Percentiles rank a stretch among this genome's conserved stretches.
Conservation (phyloP, 345 rosid genomes). For the Eucalyptus erythrocorys region DNA sequence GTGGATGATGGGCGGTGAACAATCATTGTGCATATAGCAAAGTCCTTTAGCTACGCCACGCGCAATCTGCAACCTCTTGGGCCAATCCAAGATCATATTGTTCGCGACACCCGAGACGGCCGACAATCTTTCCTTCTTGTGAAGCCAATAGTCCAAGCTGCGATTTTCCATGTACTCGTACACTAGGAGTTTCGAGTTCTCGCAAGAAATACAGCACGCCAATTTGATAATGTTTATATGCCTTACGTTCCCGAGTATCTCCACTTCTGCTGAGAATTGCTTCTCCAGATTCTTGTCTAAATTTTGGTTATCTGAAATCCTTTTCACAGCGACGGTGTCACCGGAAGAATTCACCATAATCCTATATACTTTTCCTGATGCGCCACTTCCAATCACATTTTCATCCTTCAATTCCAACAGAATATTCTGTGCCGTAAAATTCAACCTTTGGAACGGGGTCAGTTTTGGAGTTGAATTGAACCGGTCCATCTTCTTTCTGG, state of each 20-base stretch:
- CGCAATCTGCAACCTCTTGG: conserved; percentile 41
- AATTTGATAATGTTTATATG: conserved; percentile 54
- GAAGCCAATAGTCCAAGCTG: conserved; percentile 50
- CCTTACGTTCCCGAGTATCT: conserved; percentile 26
- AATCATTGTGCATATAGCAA: conserved; percentile 58
- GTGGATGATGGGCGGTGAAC: conserved; percentile 46
- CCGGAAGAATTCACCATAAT: conserved; percentile 6
- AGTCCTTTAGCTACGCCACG: conserved; percentile 55
- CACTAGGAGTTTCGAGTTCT: conserved; percentile 44
- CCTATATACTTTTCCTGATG: conserved; percentile 53
- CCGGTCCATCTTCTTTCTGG: conserved; percentile 1
- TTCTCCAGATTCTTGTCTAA: conserved; percentile 30
- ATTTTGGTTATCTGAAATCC: conserved; percentile 20
- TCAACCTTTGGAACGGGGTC: conserved; percentile 34
- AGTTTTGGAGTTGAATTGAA: conserved; percentile 16
- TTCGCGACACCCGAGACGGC: background rate
- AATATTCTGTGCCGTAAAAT: conserved; percentile 27
- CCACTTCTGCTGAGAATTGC: conserved; percentile 41
- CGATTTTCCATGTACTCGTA: conserved; percentile 55
- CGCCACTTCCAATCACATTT: conserved; percentile 52
- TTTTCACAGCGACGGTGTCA: conserved; percentile 37
- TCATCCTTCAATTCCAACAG: conserved; percentile 25
- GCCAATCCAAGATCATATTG: conserved; percentile 34
- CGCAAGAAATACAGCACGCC: conserved; percentile 44
- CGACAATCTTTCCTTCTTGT: conserved; percentile 3